phyloP scores from a whole-genome alignment of 2,329 filamentous ascomycete species.

The Nothophoma quercina region DNA sequence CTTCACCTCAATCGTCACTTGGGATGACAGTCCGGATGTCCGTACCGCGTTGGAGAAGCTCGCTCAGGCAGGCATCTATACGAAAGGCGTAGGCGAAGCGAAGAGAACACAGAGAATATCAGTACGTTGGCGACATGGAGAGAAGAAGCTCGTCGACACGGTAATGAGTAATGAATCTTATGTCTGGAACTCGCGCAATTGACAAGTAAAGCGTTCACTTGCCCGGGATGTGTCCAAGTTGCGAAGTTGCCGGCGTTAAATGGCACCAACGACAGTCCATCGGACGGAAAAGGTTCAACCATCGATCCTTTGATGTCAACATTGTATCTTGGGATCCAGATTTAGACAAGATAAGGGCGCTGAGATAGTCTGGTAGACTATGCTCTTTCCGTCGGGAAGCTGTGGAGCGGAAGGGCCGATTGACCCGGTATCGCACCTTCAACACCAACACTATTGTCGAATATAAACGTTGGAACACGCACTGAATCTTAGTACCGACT shows the following conservation, averaged over 20 bases:
- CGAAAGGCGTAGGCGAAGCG: background rate
- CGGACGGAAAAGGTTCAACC: too few species aligned
- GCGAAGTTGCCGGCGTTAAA: background rate
- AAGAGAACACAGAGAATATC: background rate
- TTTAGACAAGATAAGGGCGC: background rate
- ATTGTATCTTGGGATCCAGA: background rate
- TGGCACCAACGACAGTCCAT: background rate
- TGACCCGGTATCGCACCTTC: conserved; percentile 11
- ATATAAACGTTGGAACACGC: background rate
- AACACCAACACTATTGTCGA: background rate
- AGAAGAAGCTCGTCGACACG: background rate
- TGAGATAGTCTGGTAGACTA: background rate
- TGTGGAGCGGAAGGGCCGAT: conserved; percentile 10
- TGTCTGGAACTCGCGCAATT: conserved; percentile 1
- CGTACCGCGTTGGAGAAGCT: background rate
- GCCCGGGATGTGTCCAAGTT: too few species aligned
- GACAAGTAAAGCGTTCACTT: too few species aligned
- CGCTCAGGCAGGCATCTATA: background rate
- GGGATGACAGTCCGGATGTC: background rate
- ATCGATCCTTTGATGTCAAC: too few species aligned
- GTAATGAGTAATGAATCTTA: conserved; percentile 1
- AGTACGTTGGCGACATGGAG: background rate
- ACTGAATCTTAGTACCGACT: background rate
- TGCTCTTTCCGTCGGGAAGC: conserved; percentile 14
- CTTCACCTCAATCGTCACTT: conserved; percentile 2